Conservation (phyloP, 306 rosid species). For the Prosopis cineraria region DNA sequence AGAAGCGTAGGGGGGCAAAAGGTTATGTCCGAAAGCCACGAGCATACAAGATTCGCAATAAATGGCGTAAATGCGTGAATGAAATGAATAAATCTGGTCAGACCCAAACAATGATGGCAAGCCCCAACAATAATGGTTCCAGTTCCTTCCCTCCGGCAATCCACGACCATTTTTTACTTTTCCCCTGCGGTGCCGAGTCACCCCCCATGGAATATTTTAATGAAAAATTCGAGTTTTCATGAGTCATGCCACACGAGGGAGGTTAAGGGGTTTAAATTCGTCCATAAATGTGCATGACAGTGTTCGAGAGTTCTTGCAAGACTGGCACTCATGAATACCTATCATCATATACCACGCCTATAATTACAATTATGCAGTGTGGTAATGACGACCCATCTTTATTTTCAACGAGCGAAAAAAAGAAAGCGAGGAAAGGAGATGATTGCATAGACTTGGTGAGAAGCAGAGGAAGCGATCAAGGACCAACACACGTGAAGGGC, state of each 20-base stretch:
- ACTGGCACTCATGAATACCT: slow-evolving; percentile 79
- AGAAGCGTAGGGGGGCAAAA: slow-evolving; percentile 40
- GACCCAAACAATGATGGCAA: slow-evolving; percentile 85
- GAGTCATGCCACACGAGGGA: slow-evolving; percentile 26
- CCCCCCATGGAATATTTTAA: slow-evolving; percentile 10
- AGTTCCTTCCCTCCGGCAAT: slow-evolving; percentile 36
- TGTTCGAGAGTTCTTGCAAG: slow-evolving; percentile 33
- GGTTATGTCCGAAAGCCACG: slow-evolving; percentile 30
- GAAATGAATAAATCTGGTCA: slow-evolving; percentile 61
- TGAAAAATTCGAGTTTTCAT: slow-evolving; percentile 29
- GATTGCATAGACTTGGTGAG: slow-evolving; percentile 51
- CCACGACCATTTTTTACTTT: slow-evolving; percentile 51
- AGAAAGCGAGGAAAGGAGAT: slow-evolving; percentile 33
- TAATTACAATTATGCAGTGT: slow-evolving; percentile 90
- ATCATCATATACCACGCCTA: slow-evolving; percentile 76
- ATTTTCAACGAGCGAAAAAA: slow-evolving; percentile 47
- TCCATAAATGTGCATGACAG: slow-evolving; percentile 72
- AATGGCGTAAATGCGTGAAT: slow-evolving; percentile 50
- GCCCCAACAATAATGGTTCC: slow-evolving; percentile 63
- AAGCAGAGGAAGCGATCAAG: slow-evolving; percentile 51
- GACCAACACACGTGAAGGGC: slow-evolving; percentile 77
- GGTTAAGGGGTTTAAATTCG: slow-evolving; percentile 40
- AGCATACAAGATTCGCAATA: slow-evolving; percentile 47
- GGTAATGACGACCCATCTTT: slow-evolving; percentile 65
- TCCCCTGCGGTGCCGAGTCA: slow-evolving; percentile 38